Percentiles rank a stretch among this genome's conserved stretches.
Evolutionary conservation across 2,329 filamentous ascomycete genomes (phyloP).

Genomic region (Botrytis galanthina): DNA sequence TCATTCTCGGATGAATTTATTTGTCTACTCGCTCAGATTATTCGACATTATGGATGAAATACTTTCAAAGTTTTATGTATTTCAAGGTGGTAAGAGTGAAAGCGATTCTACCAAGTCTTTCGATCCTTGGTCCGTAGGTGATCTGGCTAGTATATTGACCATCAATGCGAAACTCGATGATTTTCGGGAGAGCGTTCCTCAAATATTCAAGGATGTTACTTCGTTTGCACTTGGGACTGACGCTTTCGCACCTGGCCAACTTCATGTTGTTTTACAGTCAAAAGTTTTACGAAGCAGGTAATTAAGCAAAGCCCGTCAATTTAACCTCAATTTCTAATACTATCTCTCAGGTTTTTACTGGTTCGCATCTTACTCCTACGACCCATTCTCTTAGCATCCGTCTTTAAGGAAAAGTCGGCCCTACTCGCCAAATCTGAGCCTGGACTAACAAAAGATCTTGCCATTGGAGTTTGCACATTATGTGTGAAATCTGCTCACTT

Average conservation of each 20-base stretch:
- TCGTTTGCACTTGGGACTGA: background rate
- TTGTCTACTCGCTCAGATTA: conserved; percentile 28
- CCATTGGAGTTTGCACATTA: conserved; percentile 20
- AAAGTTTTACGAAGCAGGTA: conserved; percentile 26
- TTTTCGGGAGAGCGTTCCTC: conserved; percentile 22
- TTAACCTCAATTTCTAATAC: background rate
- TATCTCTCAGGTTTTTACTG: background rate
- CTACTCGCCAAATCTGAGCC: background rate
- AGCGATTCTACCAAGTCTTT: background rate
- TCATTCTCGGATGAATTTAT: conserved; percentile 32
- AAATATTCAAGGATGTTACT: conserved; percentile 19
- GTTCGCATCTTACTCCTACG: conserved; percentile 16
- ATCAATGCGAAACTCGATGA: conserved; percentile 26
- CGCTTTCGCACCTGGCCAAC: background rate
- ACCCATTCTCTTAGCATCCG: background rate
- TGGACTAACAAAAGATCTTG: conserved; percentile 7
- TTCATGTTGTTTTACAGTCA: conserved; percentile 22
- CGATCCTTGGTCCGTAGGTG: conserved; percentile 8
- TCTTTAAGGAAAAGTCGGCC: background rate
- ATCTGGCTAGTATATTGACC: conserved; percentile 21
- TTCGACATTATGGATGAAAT: conserved; percentile 29
- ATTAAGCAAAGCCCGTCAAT: background rate
- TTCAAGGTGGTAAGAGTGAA: conserved; percentile 11
- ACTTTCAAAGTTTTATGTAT: conserved; percentile 22
- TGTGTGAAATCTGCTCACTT: conserved; percentile 26